A percentile compares a stretch with the other conserved stretches of the same genome.
Evolutionary conservation across 2,329 filamentous ascomycete genomes (phyloP).

Genomic region (Phialocephala sp.): DNA sequence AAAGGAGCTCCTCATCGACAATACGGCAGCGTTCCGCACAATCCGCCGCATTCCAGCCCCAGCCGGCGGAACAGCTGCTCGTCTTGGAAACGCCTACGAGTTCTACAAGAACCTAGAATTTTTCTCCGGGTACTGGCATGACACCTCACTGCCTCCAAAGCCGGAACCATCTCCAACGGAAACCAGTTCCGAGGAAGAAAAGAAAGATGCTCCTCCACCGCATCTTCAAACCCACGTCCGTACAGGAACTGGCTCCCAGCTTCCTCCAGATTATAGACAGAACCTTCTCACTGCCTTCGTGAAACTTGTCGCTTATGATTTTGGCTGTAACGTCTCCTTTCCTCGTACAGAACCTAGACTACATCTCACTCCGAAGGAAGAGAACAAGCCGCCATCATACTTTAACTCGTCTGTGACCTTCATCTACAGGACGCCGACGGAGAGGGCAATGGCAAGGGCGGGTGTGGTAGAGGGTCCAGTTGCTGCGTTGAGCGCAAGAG

Average conservation of each 20-base stretch:
- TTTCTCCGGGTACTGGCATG: conserved; percentile 66
- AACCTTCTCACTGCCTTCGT: conserved; percentile 63
- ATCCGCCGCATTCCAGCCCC: conserved; percentile 62
- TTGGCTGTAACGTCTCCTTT: conserved; percentile 64
- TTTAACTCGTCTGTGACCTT: conserved; percentile 66
- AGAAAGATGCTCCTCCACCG: conserved; percentile 29
- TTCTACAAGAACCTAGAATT: conserved; percentile 68
- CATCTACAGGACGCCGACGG: conserved; percentile 62
- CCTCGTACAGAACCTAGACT: conserved; percentile 65
- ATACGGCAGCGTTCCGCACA: conserved; percentile 65
- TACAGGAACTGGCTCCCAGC: conserved; percentile 56
- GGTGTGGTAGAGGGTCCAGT: conserved; percentile 67
- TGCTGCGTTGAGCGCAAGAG: conserved; percentile 63
- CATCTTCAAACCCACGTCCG: conserved; percentile 44
- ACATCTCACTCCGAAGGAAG: conserved; percentile 49
- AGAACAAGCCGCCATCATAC: conserved; percentile 46
- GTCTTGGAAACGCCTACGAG: conserved; percentile 68
- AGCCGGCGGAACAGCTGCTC: conserved; percentile 57
- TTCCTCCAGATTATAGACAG: conserved; percentile 64
- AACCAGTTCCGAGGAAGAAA: conserved; percentile 22
- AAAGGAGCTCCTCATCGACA: conserved; percentile 60
- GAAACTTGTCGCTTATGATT: conserved; percentile 70
- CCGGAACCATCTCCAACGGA: conserved; percentile 19
- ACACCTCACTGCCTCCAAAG: conserved; percentile 52
- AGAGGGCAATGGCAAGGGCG: conserved; percentile 63